Percentiles rank a stretch among this genome's conserved stretches.
Conservation (phyloP, 495 filamentous ascomycete genomes). For the Penicillium paxilli region DNA sequence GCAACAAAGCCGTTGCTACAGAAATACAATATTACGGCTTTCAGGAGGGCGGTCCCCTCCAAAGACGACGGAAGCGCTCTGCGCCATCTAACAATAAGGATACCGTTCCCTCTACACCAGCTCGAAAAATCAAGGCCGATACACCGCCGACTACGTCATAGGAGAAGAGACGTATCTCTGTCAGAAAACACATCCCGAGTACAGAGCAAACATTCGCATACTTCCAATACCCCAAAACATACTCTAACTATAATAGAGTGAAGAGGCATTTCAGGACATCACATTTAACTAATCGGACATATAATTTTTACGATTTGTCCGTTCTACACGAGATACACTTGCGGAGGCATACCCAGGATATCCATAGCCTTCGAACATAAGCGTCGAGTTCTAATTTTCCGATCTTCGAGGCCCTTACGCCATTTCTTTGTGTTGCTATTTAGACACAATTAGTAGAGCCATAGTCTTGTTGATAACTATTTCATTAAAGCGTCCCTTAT, state of each 20-base stretch:
- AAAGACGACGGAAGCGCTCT: conserved; percentile 25
- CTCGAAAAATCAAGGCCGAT: conserved; percentile 14
- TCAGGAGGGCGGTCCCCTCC: conserved; percentile 23
- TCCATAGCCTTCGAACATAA: conserved; percentile 15
- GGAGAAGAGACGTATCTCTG: conserved; percentile 8
- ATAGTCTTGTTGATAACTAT: conserved; percentile 10
- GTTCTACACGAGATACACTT: conserved; percentile 16
- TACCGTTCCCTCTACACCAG: conserved; percentile 10
- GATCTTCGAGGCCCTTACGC: conserved; percentile 12
- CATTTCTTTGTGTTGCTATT: conserved; percentile 4
- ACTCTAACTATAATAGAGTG: conserved; percentile 16
- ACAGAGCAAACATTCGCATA: conserved; percentile 10
- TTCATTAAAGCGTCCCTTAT: conserved; percentile 10
- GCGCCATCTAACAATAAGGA: conserved; percentile 13
- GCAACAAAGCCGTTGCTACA: conserved; percentile 20
- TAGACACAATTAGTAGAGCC: conserved; percentile 7
- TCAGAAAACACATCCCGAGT: conserved; percentile 10
- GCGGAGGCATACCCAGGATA: conserved; percentile 9
- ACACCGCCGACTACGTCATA: conserved; percentile 8
- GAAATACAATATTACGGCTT: conserved; percentile 21
- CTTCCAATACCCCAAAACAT: conserved; percentile 20
- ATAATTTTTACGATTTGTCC: conserved; percentile 15
- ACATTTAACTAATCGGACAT: conserved; percentile 15
- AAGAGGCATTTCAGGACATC: conserved; percentile 13
- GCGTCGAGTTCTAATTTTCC: conserved; percentile 10